phyloP scores from a whole-genome alignment of 2,329 filamentous ascomycete species.

The Diaporthe ampelina region DNA sequence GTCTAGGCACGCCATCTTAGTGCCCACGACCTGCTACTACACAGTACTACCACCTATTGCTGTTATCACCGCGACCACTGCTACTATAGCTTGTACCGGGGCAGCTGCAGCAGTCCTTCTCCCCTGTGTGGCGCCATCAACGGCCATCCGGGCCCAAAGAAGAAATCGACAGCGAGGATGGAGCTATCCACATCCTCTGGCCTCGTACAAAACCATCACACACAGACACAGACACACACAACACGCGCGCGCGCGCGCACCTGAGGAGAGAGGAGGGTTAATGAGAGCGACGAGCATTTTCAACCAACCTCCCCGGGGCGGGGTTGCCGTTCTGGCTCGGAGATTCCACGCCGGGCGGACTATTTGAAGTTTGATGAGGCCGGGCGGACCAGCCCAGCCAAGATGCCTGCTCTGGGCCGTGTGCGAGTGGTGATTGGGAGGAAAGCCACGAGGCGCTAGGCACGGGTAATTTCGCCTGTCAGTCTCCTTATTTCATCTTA shows the following conservation, averaged over 20 bases:
- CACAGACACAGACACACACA: too few relatives aligned
- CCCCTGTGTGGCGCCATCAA: background rate
- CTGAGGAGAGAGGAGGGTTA: background rate
- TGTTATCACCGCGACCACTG: background rate
- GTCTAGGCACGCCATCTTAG: slow-evolving; percentile 16
- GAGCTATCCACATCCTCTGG: too few relatives aligned
- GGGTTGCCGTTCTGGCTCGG: slow-evolving; percentile 19
- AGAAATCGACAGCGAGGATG: slow-evolving; percentile 13
- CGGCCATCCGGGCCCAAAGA: background rate
- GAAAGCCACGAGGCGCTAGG: slow-evolving; percentile 20
- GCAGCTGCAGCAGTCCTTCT: background rate
- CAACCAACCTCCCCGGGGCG: background rate
- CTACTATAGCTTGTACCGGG: background rate
- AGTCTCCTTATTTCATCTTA: slow-evolving; percentile 15
- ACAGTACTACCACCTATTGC: background rate
- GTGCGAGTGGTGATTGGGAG: slow-evolving; percentile 34
- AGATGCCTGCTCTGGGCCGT: slow-evolving; percentile 14
- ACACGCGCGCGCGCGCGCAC: too few relatives aligned
- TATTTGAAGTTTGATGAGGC: slow-evolving; percentile 26
- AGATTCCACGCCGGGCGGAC: slow-evolving; percentile 13
- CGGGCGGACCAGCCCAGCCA: background rate
- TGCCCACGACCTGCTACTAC: too few relatives aligned
- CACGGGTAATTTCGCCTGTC: slow-evolving; percentile 40
- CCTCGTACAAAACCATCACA: too few relatives aligned
- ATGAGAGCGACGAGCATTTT: background rate